Evolutionary conservation across 2,329 filamentous ascomycete species (phyloP).

Genomic region (Sarocladium kiliense): DNA sequence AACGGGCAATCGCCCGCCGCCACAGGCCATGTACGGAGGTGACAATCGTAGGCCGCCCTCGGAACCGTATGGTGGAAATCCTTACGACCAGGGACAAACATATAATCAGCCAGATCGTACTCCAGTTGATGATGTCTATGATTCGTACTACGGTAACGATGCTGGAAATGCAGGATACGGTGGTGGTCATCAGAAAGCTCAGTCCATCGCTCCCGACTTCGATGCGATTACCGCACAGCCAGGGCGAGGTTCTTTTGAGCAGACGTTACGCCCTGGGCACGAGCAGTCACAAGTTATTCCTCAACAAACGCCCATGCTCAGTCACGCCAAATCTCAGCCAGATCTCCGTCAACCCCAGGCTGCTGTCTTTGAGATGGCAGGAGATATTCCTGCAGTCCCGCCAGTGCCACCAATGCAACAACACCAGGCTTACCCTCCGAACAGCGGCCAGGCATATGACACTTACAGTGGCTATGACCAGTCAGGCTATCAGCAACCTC

Average conservation of each 20-base stretch:
- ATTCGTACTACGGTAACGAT: constrained; percentile 45
- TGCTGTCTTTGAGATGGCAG: constrained; percentile 70
- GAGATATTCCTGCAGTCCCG: constrained; percentile 54
- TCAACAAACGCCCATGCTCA: constrained; percentile 48
- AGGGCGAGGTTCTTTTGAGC: constrained; percentile 41
- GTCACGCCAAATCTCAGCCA: constrained; percentile 62
- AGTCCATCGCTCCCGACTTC: constrained; percentile 34
- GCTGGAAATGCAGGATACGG: constrained; percentile 2
- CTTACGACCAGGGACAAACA: constrained; percentile 23
- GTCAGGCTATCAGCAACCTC: constrained; percentile 9
- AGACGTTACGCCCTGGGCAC: constrained; percentile 35
- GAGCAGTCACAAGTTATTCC: constrained; percentile 43
- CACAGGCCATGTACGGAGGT: constrained; percentile 8
- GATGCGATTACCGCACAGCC: constrained; percentile 31
- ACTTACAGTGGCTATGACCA: background rate
- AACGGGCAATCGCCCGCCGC: constrained; percentile 4
- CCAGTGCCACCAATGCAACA: constrained; percentile 30
- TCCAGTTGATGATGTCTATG: constrained; percentile 48
- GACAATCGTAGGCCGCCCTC: constrained; percentile 31
- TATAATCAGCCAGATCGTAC: constrained; percentile 26
- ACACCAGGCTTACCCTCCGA: constrained; percentile 21
- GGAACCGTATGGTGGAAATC: constrained; percentile 25
- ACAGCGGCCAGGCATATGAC: constrained; percentile 18
- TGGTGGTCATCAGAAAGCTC: constrained; percentile 6
- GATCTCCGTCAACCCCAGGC: constrained; percentile 59